Evolutionary conservation across 257 asterid genomes (phyloP).

Genomic region (Solanum pimpinellifolium): DNA sequence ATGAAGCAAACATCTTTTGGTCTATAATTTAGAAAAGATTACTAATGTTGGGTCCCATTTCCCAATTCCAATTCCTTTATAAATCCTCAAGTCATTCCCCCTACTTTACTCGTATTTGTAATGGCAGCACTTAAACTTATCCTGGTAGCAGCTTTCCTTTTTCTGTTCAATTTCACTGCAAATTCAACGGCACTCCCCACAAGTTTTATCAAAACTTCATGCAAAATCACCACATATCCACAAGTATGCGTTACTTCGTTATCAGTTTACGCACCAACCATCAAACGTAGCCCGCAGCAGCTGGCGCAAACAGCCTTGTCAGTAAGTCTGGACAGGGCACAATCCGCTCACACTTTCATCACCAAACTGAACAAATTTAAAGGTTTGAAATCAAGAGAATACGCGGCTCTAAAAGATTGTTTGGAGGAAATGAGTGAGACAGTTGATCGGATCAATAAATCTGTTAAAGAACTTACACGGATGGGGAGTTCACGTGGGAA

Average conservation of each 20-base stretch:
- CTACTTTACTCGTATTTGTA: no score
- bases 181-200: not conserved
- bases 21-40: not conserved
- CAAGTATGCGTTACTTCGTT: slow-evolving; percentile 3
- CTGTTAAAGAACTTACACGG: slow-evolving; percentile 28
- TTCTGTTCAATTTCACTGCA: not conserved
- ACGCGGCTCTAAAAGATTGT: slow-evolving; percentile 11
- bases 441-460: slow-evolving; percentile 1
- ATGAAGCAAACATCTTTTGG: not conserved
- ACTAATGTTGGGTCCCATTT: not conserved
- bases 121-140: slow-evolving; percentile 9
- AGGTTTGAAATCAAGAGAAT: slow-evolving; percentile 6
- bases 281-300: slow-evolving; percentile 5
- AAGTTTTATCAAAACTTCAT: slow-evolving; percentile 4
- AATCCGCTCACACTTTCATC: not conserved
- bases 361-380: not conserved
- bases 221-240: slow-evolving; percentile 10
- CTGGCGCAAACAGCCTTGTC: slow-evolving; percentile 4
- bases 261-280: not conserved
- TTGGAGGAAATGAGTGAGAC: slow-evolving; percentile 4
- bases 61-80: not conserved
- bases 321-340: slow-evolving; percentile 3
- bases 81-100: not conserved
- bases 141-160: not conserved
- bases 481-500: slow-evolving; percentile 14